Percentiles rank a stretch among this genome's conserved stretches.
These are phyloP conservation scores for Microcyclosporella mali DNA, from an alignment of 2,329 filamentous ascomycete species.

Conservation along the genomic window DNA sequence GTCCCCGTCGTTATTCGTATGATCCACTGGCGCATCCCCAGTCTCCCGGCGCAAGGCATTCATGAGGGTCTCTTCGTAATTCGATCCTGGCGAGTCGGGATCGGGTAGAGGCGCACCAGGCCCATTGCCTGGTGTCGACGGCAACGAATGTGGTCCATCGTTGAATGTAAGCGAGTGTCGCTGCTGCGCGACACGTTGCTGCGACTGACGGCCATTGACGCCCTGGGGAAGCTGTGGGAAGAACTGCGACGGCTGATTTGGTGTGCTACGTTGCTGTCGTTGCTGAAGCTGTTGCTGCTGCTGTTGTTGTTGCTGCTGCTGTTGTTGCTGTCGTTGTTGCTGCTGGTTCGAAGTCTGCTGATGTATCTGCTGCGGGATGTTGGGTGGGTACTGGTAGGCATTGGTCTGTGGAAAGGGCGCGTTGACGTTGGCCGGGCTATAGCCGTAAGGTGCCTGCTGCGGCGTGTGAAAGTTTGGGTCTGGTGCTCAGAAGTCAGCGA, in stretches of 20 bases:
- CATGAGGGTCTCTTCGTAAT: constrained; percentile 23
- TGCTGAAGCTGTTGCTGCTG: constrained; percentile 14
- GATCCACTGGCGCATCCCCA: constrained; percentile 6
- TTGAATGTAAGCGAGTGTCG: constrained; percentile 2
- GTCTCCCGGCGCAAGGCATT: constrained; percentile 20
- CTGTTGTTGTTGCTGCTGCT: constrained; percentile 10
- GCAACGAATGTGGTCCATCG: constrained; percentile 7
- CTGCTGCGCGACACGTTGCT: background rate
- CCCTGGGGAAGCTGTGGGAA: too few species aligned
- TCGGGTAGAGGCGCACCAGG: constrained; percentile 25
- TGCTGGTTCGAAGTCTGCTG: background rate
- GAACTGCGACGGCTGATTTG: constrained; percentile 5
- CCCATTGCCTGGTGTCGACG: constrained; percentile 17
- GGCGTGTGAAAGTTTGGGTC: too few species aligned
- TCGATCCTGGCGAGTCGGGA: constrained; percentile 15
- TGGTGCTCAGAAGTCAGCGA: too few species aligned
- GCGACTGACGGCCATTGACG: too few species aligned
- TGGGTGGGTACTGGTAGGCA: background rate
- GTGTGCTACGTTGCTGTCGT: constrained; percentile 6
- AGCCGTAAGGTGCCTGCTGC: background rate
- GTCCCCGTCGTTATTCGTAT: constrained; percentile 19
- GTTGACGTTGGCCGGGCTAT: background rate
- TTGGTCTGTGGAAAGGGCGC: background rate
- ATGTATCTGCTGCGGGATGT: constrained; percentile 2
- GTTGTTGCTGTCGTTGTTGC: constrained; percentile 5